Conservation (phyloP, 129 eudicot species). For the Dittrichia graveolens region DNA sequence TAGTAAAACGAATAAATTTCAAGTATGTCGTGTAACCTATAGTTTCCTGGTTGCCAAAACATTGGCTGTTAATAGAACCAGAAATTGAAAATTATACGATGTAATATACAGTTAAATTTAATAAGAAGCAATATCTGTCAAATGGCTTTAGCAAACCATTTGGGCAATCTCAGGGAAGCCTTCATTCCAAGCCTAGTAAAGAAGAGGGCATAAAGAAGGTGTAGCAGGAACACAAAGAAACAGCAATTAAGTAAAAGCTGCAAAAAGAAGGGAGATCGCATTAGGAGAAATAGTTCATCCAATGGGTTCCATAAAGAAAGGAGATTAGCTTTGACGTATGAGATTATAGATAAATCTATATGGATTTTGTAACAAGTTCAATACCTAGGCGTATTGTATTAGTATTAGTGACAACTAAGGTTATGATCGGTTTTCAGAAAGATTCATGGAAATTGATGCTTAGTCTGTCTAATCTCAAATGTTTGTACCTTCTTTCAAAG, state of each 20-base stretch:
- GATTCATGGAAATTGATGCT: background rate
- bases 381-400: background rate
- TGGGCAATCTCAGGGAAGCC: conserved; percentile 63
- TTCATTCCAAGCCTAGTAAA: conserved; percentile 90
- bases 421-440: background rate
- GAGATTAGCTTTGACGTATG: conserved; percentile 1
- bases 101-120: background rate
- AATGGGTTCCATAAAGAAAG: background rate
- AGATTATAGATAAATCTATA: background rate
- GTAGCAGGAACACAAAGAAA: conserved; percentile 80
- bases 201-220: conserved; percentile 81
- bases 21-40: conserved; percentile 16
- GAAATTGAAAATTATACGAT: too few relatives aligned
- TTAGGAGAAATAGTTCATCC: conserved; percentile 3
- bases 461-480: conserved; percentile 16
- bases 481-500: conserved; percentile 4
- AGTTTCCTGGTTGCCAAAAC: background rate
- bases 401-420: background rate
- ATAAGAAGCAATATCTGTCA: conserved; percentile 35
- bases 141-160: conserved; percentile 74
- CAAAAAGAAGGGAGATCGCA: conserved; percentile 24
- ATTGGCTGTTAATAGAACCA: background rate
- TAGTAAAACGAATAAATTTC: background rate
- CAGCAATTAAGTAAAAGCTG: conserved; percentile 83
- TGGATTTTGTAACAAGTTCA: background rate